Percentiles rank a stretch among this genome's conserved stretches.
Conservation (phyloP, 306 rosid genomes). For the Cucurbita maxima region DNA sequence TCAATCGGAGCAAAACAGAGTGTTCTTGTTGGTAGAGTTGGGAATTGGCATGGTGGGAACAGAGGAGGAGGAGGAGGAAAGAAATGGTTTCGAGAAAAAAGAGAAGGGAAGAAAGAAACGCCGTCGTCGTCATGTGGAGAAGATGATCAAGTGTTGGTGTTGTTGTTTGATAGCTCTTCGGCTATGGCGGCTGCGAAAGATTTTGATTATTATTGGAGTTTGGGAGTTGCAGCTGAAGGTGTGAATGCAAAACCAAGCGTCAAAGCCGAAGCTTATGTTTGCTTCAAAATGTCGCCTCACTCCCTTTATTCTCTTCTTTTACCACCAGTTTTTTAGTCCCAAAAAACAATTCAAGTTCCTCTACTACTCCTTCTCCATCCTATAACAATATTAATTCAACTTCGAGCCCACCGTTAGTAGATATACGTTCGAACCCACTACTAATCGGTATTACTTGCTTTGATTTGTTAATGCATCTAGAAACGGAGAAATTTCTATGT, state of each 20-base stretch:
- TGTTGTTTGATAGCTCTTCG: neutral
- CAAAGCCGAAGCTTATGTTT: neutral
- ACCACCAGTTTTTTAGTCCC: too few species aligned
- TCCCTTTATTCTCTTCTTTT: too few species aligned
- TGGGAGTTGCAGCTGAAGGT: neutral
- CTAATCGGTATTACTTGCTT: too few species aligned
- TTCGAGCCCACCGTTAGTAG: too few species aligned
- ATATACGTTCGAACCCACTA: too few species aligned
- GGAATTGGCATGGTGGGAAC: slow-evolving; percentile 15
- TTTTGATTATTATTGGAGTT: neutral
- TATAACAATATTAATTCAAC: too few species aligned
- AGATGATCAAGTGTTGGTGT: neutral
- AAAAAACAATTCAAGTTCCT: too few species aligned
- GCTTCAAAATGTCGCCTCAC: neutral
- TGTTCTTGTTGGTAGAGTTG: slow-evolving; percentile 34
- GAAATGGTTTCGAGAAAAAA: neutral
- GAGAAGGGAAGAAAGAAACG: neutral
- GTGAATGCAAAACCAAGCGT: neutral
- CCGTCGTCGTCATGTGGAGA: neutral
- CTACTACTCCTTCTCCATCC: too few species aligned
- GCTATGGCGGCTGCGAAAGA: neutral
- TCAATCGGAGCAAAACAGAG: slow-evolving; percentile 23
- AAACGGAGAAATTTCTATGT: too few species aligned
- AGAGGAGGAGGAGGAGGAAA: slow-evolving; percentile 12
- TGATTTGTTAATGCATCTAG: too few species aligned